Percentiles rank a stretch among this genome's conserved stretches.
Conservation (phyloP, 2,329 filamentous ascomycete species). For the Penicillium sp. region DNA sequence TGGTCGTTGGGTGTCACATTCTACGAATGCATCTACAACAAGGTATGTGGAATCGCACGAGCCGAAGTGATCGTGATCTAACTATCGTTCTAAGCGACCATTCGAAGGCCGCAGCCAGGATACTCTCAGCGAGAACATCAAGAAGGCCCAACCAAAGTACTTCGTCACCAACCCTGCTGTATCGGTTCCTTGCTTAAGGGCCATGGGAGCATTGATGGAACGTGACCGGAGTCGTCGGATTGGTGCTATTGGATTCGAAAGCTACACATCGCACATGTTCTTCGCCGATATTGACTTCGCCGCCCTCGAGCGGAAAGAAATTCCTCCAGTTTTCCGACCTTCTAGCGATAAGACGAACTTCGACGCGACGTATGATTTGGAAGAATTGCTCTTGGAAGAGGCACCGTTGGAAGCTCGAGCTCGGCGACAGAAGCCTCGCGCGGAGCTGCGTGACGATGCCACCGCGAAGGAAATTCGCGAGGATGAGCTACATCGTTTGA, state of each 20-base stretch:
- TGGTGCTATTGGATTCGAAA: slow-evolving; percentile 79
- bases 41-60: slow-evolving; percentile 57
- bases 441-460: slow-evolving; percentile 89
- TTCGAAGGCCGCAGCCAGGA: slow-evolving; percentile 91
- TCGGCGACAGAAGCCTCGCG: slow-evolving; percentile 88
- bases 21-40: slow-evolving; percentile 99
- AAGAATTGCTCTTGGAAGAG: slow-evolving; percentile 91
- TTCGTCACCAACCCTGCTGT: slow-evolving; percentile 93
- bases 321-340: slow-evolving; percentile 88
- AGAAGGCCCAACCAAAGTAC: slow-evolving; percentile 80
- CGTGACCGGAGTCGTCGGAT: slow-evolving; percentile 79
- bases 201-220: slow-evolving; percentile 82
- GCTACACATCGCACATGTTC: slow-evolving; percentile 86
- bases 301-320: slow-evolving; percentile 80
- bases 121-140: slow-evolving; percentile 77
- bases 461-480: slow-evolving; percentile 93
- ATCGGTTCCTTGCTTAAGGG: slow-evolving; percentile 83
- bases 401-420: slow-evolving; percentile 92
- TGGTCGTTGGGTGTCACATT: slow-evolving; percentile 98
- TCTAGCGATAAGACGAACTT: slow-evolving; percentile 99
- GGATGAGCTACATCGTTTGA: slow-evolving; percentile 91
- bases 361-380: slow-evolving; percentile 95
- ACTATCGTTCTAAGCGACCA: slow-evolving; percentile 66
- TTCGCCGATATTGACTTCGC: slow-evolving; percentile 86
- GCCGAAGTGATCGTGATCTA: slow-evolving; percentile 26